A percentile compares a stretch with the other conserved stretches of the same genome.
phyloP scores from a whole-genome alignment of 2,329 filamentous ascomycete species.

The Daldinia eschscholtzii region DNA sequence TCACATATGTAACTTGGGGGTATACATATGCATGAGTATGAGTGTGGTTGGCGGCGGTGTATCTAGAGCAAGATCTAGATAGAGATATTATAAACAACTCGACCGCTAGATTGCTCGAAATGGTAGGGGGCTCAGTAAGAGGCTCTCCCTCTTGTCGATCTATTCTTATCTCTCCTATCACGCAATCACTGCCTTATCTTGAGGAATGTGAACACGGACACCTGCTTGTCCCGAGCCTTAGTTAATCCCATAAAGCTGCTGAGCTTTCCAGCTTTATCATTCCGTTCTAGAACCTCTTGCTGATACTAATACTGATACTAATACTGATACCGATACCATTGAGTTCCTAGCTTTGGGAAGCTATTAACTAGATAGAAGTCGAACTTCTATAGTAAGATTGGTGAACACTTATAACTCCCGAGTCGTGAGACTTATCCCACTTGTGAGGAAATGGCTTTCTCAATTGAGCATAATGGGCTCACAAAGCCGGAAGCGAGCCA shows the following conservation, averaged over 20 bases:
- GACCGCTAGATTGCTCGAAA: slow-evolving; percentile 35
- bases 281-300: neutral
- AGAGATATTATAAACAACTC: slow-evolving; percentile 24
- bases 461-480: slow-evolving; percentile 42
- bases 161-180: slow-evolving; percentile 46
- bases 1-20: slow-evolving; percentile 4
- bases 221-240: slow-evolving; percentile 31
- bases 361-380: neutral
- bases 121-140: slow-evolving; percentile 41
- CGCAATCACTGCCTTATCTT: slow-evolving; percentile 47
- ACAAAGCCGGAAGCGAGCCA: slow-evolving; percentile 46
- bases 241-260: slow-evolving; percentile 35
- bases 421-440: slow-evolving; percentile 26
- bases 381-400: slow-evolving; percentile 20
- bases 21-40: slow-evolving; percentile 9
- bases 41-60: slow-evolving; percentile 4
- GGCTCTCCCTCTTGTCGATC: slow-evolving; percentile 40
- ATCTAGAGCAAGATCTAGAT: slow-evolving; percentile 34
- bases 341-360: neutral
- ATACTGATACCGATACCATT: slow-evolving; percentile 26
- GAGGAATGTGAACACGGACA: slow-evolving; percentile 36
- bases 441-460: slow-evolving; percentile 40
- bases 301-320: slow-evolving; percentile 21
- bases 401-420: neutral
- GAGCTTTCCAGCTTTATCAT: slow-evolving; percentile 29